phyloP scores from a whole-genome alignment of 2,329 filamentous ascomycete species.

The Proliferodiscus dingleyae region DNA sequence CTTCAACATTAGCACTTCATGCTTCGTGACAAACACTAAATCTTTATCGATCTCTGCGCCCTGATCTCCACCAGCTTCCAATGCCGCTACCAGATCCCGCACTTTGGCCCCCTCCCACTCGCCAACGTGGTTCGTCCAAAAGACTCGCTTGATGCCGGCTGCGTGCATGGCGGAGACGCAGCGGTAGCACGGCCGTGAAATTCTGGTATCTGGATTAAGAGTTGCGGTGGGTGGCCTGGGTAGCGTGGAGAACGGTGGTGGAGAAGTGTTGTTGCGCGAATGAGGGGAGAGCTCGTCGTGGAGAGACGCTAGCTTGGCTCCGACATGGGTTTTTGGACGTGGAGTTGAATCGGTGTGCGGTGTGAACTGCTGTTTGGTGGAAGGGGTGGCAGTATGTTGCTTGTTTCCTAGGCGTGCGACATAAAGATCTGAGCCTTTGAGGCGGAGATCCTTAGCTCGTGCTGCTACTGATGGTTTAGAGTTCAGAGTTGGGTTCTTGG shows the following conservation, averaged over 20 bases:
- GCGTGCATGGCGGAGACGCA: constrained; percentile 48
- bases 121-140: constrained; percentile 46
- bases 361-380: background rate
- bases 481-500: constrained; percentile 18
- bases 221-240: too few species aligned
- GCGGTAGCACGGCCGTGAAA: constrained; percentile 46
- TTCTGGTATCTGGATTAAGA: constrained; percentile 14
- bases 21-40: constrained; percentile 49
- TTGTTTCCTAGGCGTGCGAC: constrained; percentile 39
- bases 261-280: constrained; percentile 15
- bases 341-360: background rate
- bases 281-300: constrained; percentile 41
- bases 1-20: constrained; percentile 45
- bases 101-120: constrained; percentile 48
- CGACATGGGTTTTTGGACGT: background rate
- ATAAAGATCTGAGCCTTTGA: constrained; percentile 47
- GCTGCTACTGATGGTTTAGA: constrained; percentile 29
- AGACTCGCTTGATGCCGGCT: constrained; percentile 47
- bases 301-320: constrained; percentile 33
- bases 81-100: constrained; percentile 41
- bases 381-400: too few species aligned
- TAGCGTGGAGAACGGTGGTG: background rate
- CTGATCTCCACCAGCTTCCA: constrained; percentile 38
- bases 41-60: constrained; percentile 17
- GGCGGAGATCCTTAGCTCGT: constrained; percentile 41